Conservation (phyloP, 2,329 filamentous ascomycete species). For the Trichoderma endophyticum region DNA sequence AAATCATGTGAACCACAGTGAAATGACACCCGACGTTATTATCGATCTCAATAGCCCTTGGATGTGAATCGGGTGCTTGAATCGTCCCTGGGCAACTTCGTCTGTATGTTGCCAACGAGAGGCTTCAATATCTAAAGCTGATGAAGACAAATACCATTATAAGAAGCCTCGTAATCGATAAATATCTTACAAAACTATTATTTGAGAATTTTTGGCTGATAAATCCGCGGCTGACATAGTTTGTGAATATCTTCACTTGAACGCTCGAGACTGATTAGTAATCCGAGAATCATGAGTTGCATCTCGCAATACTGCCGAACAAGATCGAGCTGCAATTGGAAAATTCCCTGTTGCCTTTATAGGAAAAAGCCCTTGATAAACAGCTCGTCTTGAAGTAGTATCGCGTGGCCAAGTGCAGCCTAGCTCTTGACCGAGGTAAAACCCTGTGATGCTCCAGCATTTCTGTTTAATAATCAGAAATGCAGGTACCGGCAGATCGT, state of each 20-base stretch:
- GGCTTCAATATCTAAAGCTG: background rate
- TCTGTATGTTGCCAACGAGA: background rate
- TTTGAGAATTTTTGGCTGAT: background rate
- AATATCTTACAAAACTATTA: background rate
- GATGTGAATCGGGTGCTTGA: too few species aligned
- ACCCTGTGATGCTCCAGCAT: background rate
- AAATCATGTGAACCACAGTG: too few species aligned
- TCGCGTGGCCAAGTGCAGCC: background rate
- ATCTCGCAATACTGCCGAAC: background rate
- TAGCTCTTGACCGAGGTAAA: background rate
- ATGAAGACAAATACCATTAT: background rate
- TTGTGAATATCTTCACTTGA: background rate
- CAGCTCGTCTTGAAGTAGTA: background rate
- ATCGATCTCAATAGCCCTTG: too few species aligned
- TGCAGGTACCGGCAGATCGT: slow-evolving; percentile 2
- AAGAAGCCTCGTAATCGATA: background rate
- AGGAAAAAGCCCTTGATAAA: background rate
- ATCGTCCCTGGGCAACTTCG: background rate
- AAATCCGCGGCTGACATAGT: background rate
- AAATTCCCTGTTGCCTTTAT: background rate
- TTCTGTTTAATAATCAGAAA: slow-evolving; percentile 9
- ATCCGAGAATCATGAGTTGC: background rate
- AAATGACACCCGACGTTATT: too few species aligned
- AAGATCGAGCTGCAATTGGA: background rate
- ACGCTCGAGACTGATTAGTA: background rate